Evolutionary conservation across 768 basidiomycete genomes (phyloP).

Genomic region (Lactifluus subvellereus): DNA sequence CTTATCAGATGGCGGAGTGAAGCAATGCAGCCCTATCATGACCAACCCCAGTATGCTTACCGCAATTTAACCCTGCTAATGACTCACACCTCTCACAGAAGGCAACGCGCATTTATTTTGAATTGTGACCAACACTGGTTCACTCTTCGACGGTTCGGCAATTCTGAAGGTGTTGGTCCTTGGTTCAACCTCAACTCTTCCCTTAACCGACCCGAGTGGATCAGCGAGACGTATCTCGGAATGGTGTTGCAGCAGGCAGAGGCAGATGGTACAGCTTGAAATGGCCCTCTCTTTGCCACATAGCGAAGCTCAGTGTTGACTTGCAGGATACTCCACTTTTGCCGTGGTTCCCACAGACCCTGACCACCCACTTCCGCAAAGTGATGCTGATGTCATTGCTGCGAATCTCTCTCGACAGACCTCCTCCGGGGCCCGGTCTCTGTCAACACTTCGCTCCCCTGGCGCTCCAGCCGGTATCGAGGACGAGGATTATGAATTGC

Average conservation of each 20-base stretch:
- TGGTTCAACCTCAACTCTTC: constrained; percentile 92
- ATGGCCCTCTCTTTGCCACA: neutral
- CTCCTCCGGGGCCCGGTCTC: constrained; percentile 29
- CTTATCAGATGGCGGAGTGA: constrained; percentile 83
- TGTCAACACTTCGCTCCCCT: constrained; percentile 11
- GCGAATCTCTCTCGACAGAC: constrained; percentile 53
- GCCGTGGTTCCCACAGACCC: constrained; percentile 63
- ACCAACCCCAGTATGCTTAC: constrained; percentile 64
- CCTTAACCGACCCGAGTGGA: constrained; percentile 67
- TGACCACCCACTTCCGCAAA: constrained; percentile 51
- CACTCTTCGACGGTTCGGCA: constrained; percentile 75
- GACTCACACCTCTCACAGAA: constrained; percentile 37
- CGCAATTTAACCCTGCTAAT: constrained; percentile 5
- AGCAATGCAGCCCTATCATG: constrained; percentile 70
- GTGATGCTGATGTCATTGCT: constrained; percentile 67
- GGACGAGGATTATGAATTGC: constrained; percentile 83
- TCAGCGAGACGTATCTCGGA: constrained; percentile 74
- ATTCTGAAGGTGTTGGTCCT: constrained; percentile 49
- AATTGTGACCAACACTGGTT: constrained; percentile 89
- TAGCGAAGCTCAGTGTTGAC: constrained; percentile 6
- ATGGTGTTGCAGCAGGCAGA: constrained; percentile 88
- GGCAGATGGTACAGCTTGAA: constrained; percentile 52
- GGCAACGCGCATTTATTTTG: constrained; percentile 81
- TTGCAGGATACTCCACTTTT: constrained; percentile 76
- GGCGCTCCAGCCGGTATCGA: constrained; percentile 41